Evolutionary conservation across 106 monocot genomes (phyloP), one percentile per base, ranked within the genome.

Genomic region (Iris macrosiphon): DNA sequence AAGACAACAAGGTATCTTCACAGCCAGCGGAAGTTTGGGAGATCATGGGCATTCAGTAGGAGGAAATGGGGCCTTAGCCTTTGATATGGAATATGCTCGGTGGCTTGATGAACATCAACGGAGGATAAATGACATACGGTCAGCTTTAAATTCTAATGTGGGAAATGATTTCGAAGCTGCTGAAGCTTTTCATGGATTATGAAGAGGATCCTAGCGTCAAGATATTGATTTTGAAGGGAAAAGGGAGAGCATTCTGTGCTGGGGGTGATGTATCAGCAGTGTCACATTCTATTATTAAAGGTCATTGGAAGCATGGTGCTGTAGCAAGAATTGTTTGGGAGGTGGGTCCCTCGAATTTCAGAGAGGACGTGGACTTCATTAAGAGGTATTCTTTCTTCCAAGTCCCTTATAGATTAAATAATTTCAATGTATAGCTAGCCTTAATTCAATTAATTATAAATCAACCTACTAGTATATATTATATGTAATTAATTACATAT

Each of bases 71-170:
- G 69, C 79, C 11, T 43, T 77, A 33, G 62, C 69, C 22, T 96
- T 96, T 58, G 96, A 96, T 55, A 32, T 86, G 74, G 96, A 96
- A 42, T 89, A 96, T 62, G 79, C 83, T 15, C 61, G 82, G 19
- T 96, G 96, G 96, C 74, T 90, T 6, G 89, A 90, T 9, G 85
- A 90, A 26, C 96, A 96, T 47, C 89, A 96, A 15, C 63, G 67
- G 0, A 74, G 63, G 26, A 75, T 90, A 2, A 64, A 55, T 49
- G 89, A 96, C 17, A 69, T 96, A 2, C 41, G 96, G 40, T 58
- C 72, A 2, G 96, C 96, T 31, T 48, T 90, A 10, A 75, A 74
- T 44, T 62, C 79, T 27, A 76, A 75, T 38, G 55, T 57, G 9
- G 30, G 51, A 4, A 86, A 96, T 25, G 71, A 72, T 7, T 31